Percentiles rank a stretch among this genome's conserved stretches.
phyloP scores from a whole-genome alignment of 305 asterid genomes.

The Fraxinus albicans region DNA sequence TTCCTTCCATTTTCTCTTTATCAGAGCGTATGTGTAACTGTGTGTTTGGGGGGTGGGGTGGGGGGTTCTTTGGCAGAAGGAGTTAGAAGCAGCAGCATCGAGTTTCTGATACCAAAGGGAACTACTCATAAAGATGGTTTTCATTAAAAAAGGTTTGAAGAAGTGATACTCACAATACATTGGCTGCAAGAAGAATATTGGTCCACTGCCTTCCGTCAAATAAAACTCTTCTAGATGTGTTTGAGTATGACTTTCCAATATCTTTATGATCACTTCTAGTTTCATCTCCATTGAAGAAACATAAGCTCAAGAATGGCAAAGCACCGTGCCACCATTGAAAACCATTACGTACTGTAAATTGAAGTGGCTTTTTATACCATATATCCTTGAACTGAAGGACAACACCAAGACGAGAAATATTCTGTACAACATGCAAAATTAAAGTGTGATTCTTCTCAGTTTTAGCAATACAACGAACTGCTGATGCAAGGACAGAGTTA shows the following conservation, averaged over 20 bases:
- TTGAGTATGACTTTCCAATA: conserved; percentile 42
- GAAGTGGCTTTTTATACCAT: conserved; percentile 52
- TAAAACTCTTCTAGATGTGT: conserved; percentile 41
- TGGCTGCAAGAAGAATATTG: conserved; percentile 62
- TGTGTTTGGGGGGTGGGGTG: not conserved
- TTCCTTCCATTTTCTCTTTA: not conserved
- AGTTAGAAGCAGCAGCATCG: not conserved
- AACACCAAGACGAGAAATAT: conserved; percentile 43
- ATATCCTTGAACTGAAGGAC: conserved; percentile 47
- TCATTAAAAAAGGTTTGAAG: not conserved
- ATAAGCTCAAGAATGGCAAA: conserved; percentile 47
- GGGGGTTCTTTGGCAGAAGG: not conserved
- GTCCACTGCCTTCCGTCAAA: conserved; percentile 68
- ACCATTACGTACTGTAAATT: conserved; percentile 39
- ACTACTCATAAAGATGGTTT: not conserved
- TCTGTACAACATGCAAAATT: conserved; percentile 44
- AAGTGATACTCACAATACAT: conserved; percentile 62
- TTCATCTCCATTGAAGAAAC: conserved; percentile 57
- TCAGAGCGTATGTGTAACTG: not conserved
- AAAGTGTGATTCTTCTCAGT: conserved; percentile 22
- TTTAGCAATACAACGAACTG: conserved; percentile 19
- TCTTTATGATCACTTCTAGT: conserved; percentile 37
- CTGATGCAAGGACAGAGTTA: not conserved
- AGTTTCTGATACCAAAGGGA: not conserved
- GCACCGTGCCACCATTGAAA: conserved; percentile 51